Evolutionary conservation across 306 rosid species (phyloP).

Genomic region (Cyamopsis tetragonoloba): DNA sequence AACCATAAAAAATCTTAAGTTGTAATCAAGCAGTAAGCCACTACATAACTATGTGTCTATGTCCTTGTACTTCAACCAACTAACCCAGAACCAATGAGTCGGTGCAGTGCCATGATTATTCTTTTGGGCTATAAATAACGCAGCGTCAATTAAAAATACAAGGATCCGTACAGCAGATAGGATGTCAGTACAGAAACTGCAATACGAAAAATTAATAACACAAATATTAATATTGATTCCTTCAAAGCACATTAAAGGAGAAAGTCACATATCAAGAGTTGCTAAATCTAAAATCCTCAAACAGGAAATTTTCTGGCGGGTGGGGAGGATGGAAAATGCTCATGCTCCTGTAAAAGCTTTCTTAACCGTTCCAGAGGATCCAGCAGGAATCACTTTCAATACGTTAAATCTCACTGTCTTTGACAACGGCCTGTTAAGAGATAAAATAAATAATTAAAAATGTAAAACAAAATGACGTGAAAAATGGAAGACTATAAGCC

Average conservation of each 20-base stretch:
- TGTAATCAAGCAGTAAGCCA: no score
- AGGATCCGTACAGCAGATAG: not conserved
- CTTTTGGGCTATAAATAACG: not conserved
- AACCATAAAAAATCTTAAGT: no score
- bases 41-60: no score
- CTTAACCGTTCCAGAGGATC: slow-evolving; percentile 36
- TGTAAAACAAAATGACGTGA: no score
- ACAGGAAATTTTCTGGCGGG: not conserved
- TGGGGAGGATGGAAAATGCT: not conserved
- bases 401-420: no score
- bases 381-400: no score
- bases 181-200: not conserved
- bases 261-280: not conserved
- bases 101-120: no score
- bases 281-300: not conserved
- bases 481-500: no score
- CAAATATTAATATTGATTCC: not conserved
- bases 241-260: not conserved
- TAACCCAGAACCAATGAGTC: no score
- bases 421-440: no score
- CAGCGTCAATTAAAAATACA: not conserved
- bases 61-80: no score
- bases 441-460: no score
- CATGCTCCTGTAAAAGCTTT: slow-evolving; percentile 54
- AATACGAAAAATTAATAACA: not conserved